phyloP scores from a whole-genome alignment of 2,329 filamentous ascomycete species.

The Neoarthrinium moseri region DNA sequence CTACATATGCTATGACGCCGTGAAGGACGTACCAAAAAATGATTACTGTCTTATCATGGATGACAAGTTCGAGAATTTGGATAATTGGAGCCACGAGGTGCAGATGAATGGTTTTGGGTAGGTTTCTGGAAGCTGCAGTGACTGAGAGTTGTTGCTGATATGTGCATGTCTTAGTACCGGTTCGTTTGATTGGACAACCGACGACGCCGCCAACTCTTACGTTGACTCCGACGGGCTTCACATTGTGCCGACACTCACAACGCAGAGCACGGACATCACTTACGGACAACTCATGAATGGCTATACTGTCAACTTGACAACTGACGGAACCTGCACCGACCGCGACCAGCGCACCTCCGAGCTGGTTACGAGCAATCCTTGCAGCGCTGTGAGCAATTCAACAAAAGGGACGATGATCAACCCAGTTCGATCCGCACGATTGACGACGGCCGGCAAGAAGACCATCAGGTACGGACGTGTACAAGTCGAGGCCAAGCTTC shows the following conservation, averaged over 20 bases:
- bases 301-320: slow-evolving; percentile 43
- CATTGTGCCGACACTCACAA: slow-evolving; percentile 53
- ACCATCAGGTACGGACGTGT: slow-evolving; percentile 78
- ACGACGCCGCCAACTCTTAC: slow-evolving; percentile 45
- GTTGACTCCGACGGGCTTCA: slow-evolving; percentile 47
- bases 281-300: slow-evolving; percentile 35
- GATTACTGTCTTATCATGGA: slow-evolving; percentile 49
- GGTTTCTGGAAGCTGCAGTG: slow-evolving; percentile 28
- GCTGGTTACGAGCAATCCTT: slow-evolving; percentile 50
- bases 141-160: background rate
- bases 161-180: slow-evolving; percentile 40
- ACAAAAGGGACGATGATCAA: background rate
- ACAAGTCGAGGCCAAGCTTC: slow-evolving; percentile 75
- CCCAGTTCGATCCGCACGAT: slow-evolving; percentile 64
- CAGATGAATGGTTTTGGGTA: slow-evolving; percentile 55
- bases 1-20: slow-evolving; percentile 31
- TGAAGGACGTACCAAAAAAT: slow-evolving; percentile 9
- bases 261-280: slow-evolving; percentile 36
- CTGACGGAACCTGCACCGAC: slow-evolving; percentile 37
- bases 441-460: slow-evolving; percentile 70
- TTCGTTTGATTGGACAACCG: slow-evolving; percentile 55
- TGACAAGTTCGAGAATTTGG: slow-evolving; percentile 47
- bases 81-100: slow-evolving; percentile 49
- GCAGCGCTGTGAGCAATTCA: slow-evolving; percentile 63
- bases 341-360: slow-evolving; percentile 31